Evolutionary conservation across 352 stramenopile species (phyloP).

Genomic region (Phytophthora ohioensis): DNA sequence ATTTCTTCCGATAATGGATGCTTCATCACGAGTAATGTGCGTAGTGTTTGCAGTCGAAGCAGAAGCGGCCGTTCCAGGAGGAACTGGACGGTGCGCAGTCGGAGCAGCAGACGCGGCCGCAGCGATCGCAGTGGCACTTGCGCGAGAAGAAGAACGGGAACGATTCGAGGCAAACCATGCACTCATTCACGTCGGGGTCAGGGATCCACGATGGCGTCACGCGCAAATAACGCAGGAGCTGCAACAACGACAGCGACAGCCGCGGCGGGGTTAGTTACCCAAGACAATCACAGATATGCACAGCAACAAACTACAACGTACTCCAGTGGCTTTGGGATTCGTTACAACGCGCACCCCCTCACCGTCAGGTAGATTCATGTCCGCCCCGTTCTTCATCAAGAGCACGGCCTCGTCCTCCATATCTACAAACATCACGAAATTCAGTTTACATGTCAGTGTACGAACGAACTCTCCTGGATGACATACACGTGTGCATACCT

Average conservation of each 20-base stretch:
- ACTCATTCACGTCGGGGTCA: conserved; percentile 59
- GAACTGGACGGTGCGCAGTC: conserved; percentile 75
- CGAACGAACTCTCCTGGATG: neutral
- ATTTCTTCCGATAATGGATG: neutral
- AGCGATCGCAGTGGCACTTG: conserved; percentile 80
- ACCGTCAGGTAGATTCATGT: conserved; percentile 76
- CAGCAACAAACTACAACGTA: conserved; percentile 37
- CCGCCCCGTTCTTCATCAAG: conserved; percentile 70
- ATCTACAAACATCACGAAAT: conserved; percentile 37
- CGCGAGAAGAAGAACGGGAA: conserved; percentile 80
- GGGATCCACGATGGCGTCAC: conserved; percentile 73
- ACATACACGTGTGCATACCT: conserved; percentile 41
- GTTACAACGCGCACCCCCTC: conserved; percentile 66
- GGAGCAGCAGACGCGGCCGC: conserved; percentile 80
- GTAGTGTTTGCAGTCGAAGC: conserved; percentile 85
- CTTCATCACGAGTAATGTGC: conserved; percentile 51
- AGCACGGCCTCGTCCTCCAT: conserved; percentile 67
- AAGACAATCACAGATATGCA: neutral
- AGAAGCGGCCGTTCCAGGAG: conserved; percentile 77
- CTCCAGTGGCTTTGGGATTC: conserved; percentile 64
- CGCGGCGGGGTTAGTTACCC: neutral
- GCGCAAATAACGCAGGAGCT: conserved; percentile 66
- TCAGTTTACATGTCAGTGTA: neutral
- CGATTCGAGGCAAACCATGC: conserved; percentile 78
- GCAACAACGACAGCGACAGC: conserved; percentile 1